Percentiles rank a stretch among this genome's conserved stretches.
These are phyloP conservation scores for Daldinia loculata DNA, from an alignment of 495 filamentous ascomycete species.

Conservation along the genomic window DNA sequence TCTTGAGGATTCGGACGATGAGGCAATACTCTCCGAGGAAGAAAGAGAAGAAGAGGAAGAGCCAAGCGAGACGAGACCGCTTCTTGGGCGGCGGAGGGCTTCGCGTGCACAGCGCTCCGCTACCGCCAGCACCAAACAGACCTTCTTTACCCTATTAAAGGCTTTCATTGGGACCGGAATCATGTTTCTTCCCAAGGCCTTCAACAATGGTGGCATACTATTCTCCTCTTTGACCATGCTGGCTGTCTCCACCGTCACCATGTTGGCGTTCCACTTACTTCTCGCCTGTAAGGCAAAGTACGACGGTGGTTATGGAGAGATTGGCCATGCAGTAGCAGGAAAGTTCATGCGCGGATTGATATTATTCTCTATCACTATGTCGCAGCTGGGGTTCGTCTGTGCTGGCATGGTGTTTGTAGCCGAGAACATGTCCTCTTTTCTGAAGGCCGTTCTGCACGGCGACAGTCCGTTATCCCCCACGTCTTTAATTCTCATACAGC, in stretches of 20 bases:
- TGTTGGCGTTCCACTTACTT: slow-evolving; percentile 70
- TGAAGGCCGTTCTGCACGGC: slow-evolving; percentile 59
- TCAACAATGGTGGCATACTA: slow-evolving; percentile 71
- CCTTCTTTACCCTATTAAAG: slow-evolving; percentile 74
- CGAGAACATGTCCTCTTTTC: slow-evolving; percentile 67
- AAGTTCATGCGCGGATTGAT: slow-evolving; percentile 61
- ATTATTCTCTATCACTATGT: slow-evolving; percentile 67
- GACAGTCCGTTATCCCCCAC: slow-evolving; percentile 53
- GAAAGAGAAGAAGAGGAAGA: slow-evolving; percentile 53
- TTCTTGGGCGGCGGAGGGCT: slow-evolving; percentile 61
- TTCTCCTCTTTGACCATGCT: slow-evolving; percentile 70
- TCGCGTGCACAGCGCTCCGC: slow-evolving; percentile 56
- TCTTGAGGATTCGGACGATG: slow-evolving; percentile 70
- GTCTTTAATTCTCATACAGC: slow-evolving; percentile 63
- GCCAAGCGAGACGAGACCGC: slow-evolving; percentile 56
- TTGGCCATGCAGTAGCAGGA: slow-evolving; percentile 65
- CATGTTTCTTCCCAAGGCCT: slow-evolving; percentile 75
- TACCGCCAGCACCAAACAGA: slow-evolving; percentile 66
- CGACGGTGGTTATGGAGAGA: slow-evolving; percentile 69
- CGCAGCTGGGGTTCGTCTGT: slow-evolving; percentile 73
- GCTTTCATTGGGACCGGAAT: slow-evolving; percentile 73
- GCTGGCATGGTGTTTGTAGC: slow-evolving; percentile 72
- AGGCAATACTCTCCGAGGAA: slow-evolving; percentile 56
- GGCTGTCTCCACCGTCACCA: slow-evolving; percentile 62
- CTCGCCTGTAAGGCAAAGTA: slow-evolving; percentile 61